Evolutionary conservation across 2,329 filamentous ascomycete species (phyloP).

Genomic region (Tolypocladium album): DNA sequence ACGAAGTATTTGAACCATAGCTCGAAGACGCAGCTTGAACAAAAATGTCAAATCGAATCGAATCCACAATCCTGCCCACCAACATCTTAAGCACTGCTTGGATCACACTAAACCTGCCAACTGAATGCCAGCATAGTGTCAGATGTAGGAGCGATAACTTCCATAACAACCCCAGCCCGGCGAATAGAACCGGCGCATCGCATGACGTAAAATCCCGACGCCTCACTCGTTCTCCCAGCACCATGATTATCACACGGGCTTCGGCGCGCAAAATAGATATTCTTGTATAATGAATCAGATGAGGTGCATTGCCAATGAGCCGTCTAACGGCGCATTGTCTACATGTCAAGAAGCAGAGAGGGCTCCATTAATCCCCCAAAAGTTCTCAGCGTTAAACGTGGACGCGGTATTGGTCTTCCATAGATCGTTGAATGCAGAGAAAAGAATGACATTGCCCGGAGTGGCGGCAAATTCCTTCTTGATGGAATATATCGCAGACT

Average conservation of each 20-base stretch:
- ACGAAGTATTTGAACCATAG: not conserved
- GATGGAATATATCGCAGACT: slow-evolving; percentile 54
- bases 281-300: not conserved
- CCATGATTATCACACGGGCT: not conserved
- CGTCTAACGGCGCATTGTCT: not conserved
- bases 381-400: slow-evolving; percentile 64
- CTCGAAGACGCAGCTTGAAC: not conserved
- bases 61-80: not conserved
- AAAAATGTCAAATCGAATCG: not conserved
- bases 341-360: slow-evolving; percentile 9
- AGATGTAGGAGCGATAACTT: not conserved
- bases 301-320: not conserved
- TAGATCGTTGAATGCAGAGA: slow-evolving; percentile 67
- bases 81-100: not conserved
- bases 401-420: slow-evolving; percentile 60
- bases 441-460: slow-evolving; percentile 51
- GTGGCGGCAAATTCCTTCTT: slow-evolving; percentile 43
- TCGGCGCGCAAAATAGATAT: not conserved
- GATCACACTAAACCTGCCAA: too few species aligned
- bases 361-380: slow-evolving; percentile 55
- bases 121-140: too few species aligned
- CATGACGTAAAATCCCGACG: not conserved
- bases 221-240: not conserved
- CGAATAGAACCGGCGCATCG: not conserved
- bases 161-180: not conserved